phyloP scores from a whole-genome alignment of 768 basidiomycete genomes.

The Cubamyces lactineus region DNA sequence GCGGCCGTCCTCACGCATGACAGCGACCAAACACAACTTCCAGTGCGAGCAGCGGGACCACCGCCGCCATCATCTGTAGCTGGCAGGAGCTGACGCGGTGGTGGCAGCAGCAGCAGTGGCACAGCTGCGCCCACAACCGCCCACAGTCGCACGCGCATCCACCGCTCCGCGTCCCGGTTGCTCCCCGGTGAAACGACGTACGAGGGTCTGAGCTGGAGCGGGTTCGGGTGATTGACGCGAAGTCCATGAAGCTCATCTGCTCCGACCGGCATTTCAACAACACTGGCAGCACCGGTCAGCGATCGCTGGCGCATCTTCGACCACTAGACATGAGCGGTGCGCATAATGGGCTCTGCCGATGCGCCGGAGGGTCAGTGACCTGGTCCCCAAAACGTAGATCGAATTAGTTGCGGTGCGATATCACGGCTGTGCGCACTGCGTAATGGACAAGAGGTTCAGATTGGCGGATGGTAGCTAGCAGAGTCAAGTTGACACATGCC shows the following conservation, averaged over 20 bases:
- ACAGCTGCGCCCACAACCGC: constrained; percentile 14
- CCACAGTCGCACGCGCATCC: background rate
- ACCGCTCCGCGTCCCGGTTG: background rate
- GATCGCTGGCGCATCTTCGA: too few species aligned
- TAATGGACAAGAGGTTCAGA: background rate
- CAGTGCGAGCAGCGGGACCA: background rate
- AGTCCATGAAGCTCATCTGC: background rate
- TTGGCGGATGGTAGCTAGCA: too few species aligned
- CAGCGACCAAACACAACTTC: background rate
- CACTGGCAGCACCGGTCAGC: too few species aligned
- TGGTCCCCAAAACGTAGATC: too few species aligned
- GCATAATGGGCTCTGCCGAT: too few species aligned
- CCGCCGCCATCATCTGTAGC: background rate
- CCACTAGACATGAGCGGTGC: too few species aligned
- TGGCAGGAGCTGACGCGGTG: too few species aligned
- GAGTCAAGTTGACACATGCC: too few species aligned
- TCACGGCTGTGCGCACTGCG: background rate
- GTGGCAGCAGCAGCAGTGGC: background rate
- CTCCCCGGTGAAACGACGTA: constrained; percentile 1
- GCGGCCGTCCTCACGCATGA: background rate
- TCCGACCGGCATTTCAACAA: background rate
- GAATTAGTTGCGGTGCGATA: background rate
- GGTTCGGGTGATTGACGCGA: background rate
- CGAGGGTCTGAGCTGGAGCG: background rate
- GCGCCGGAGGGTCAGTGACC: too few species aligned